Evolutionary conservation across 352 stramenopile genomes (phyloP).

Genomic region (Phytopythium cucurbitacearum): DNA sequence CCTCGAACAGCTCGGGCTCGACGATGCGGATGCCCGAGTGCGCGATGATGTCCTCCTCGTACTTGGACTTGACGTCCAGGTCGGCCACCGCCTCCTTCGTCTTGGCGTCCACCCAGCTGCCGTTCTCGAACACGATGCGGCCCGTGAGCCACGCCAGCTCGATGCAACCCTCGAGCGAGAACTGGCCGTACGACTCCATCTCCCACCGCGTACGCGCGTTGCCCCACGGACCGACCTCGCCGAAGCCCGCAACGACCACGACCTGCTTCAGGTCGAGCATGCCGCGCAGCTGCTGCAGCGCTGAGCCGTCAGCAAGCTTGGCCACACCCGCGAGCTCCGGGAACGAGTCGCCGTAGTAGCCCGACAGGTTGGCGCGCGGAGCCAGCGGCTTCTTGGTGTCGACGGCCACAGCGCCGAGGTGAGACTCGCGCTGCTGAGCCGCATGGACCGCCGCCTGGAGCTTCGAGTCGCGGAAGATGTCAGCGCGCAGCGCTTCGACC

Average conservation of each 20-base stretch:
- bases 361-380: conserved; percentile 63
- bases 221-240: conserved; percentile 84
- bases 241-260: conserved; percentile 83
- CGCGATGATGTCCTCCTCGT: conserved; percentile 77
- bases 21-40: conserved; percentile 83
- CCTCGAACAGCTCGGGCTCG: conserved; percentile 84
- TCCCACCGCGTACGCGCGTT: conserved; percentile 86
- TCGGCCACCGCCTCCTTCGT: conserved; percentile 77
- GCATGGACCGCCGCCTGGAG: conserved; percentile 39
- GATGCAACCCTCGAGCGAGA: conserved; percentile 87
- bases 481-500: conserved; percentile 43
- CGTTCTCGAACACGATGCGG: conserved; percentile 77
- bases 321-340: conserved; percentile 41
- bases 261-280: conserved; percentile 85
- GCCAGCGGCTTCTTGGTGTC: conserved; percentile 21
- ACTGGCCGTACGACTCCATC: conserved; percentile 88
- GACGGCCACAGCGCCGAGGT: conserved; percentile 15
- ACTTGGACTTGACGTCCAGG: conserved; percentile 71
- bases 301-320: conserved; percentile 18
- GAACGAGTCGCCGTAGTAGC: conserved; percentile 71
- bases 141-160: conserved; percentile 85
- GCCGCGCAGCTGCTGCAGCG: conserved; percentile 34
- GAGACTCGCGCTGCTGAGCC: conserved; percentile 38
- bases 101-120: conserved; percentile 80
- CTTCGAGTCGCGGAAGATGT: conserved; percentile 58